Base-by-base conservation (phyloP, 768 basidiomycete genomes). In the Boletellus ananas region DNA sequence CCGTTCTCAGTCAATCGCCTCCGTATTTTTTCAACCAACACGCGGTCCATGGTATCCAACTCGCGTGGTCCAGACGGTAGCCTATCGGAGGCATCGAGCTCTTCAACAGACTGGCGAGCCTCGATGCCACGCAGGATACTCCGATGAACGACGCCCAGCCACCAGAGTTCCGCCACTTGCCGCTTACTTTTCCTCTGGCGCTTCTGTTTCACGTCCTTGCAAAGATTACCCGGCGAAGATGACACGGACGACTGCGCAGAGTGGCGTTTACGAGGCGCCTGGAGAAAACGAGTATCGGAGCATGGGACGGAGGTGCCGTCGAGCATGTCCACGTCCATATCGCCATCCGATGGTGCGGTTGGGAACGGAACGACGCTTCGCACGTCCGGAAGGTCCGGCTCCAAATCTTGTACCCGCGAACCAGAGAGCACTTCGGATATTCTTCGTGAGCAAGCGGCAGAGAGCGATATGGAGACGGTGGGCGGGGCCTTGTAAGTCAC, bases 361-460 rank as follows among this genome's bases (percentile, higher is more conserved):
- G 72, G 72, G 47, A 73, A 73, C n/a, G 72, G 71, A 38, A 73
- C 65, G 38, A 63, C 63, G 29, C 58, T 68, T 49, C 33, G 54
- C 43, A 68, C 64, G 43, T 68, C 64, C 3, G 55, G 64, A 13
- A 70, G 55, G 42, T 67, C 66, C 25, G 39, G 48, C 18, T 56
- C 60, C 33, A 27, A 31, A 45, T 50, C 52, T 33, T 51, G 52
- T 12, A 10, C 18, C 43, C 38, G 44, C 25, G 57, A 37, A 11
- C 51, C 37, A 42, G 43, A 29, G 13, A 10, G 16, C 6, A 10
- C 38, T 10, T 48, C 37, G 7, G 48, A 45, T 3, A 45, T 35
- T 12, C 33, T 56, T 43, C 58, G 68, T 43, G 65, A 66, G 18
- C 64, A 58, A 34, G 62, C 64, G 20, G 66, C 71, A 40, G 72